Evolutionary conservation across 1,284 basidiomycete species (phyloP).

Genomic region (Coniophora puteana): DNA sequence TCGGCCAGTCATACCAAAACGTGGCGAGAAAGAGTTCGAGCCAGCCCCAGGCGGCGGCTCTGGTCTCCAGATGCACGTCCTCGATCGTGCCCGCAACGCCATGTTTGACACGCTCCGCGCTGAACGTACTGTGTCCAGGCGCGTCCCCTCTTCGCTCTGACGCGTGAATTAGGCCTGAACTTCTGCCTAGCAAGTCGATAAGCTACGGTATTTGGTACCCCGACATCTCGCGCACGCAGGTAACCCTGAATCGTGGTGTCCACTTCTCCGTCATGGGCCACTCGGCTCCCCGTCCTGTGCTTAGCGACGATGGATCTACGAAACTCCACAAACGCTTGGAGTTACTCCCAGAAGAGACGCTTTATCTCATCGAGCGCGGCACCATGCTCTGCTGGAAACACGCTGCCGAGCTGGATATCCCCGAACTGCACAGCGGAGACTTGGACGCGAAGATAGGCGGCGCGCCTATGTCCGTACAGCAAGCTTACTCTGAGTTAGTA

Average conservation of each 20-base stretch:
- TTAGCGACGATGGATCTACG: conserved; percentile 25
- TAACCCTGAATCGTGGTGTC: conserved; percentile 70
- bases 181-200: conserved; percentile 55
- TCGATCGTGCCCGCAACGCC: conserved; percentile 70
- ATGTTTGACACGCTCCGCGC: conserved; percentile 82
- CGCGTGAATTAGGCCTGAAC: not conserved
- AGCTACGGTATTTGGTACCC: conserved; percentile 77
- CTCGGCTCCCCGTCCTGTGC: conserved; percentile 46
- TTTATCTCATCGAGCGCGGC: conserved; percentile 91
- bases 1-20: conserved; percentile 74
- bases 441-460: no score
- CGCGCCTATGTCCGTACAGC: conserved; percentile 85
- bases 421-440: conserved; percentile 34
- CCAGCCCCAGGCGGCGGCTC: conserved; percentile 73
- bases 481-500: conserved; percentile 84
- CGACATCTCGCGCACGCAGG: conserved; percentile 56
- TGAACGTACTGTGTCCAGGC: conserved; percentile 74
- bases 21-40: conserved; percentile 96
- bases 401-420: conserved; percentile 23
- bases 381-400: conserved; percentile 80
- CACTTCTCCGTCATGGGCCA: conserved; percentile 80
- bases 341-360: conserved; percentile 89
- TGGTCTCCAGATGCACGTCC: conserved; percentile 74
- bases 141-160: conserved; percentile 14
- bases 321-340: conserved; percentile 66